Conservation (phyloP, 805 yeast genomes). For the Saccharomycopsis selenospora region DNA sequence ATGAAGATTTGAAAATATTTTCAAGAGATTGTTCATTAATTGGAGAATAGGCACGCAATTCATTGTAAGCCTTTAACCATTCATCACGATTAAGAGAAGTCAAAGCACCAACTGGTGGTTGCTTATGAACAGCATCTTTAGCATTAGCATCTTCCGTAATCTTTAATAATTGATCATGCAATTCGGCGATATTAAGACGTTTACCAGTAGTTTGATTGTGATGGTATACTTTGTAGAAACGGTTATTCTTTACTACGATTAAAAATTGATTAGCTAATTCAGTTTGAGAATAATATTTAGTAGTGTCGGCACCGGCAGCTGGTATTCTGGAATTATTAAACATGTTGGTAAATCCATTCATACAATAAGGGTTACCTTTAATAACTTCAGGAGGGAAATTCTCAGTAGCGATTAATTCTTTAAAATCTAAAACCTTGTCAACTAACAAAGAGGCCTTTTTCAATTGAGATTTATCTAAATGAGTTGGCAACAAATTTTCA, state of each 20-base stretch:
- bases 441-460: constrained; percentile 72
- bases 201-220: constrained; percentile 37
- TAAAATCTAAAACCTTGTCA: constrained; percentile 59
- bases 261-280: constrained; percentile 52
- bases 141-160: constrained; percentile 31
- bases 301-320: constrained; percentile 52
- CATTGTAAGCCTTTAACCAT: constrained; percentile 57
- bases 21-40: constrained; percentile 54
- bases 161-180: constrained; percentile 51
- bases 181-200: constrained; percentile 38
- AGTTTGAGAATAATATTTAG: constrained; percentile 39
- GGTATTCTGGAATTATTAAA: constrained; percentile 87
- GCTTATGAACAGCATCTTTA: constrained; percentile 15
- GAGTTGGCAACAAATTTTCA: constrained; percentile 41
- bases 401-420: constrained; percentile 59
- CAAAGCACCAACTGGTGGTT: constrained; percentile 62
- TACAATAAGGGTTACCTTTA: constrained; percentile 79
- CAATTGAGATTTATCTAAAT: constrained; percentile 55
- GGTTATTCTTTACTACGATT: constrained; percentile 65
- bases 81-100: constrained; percentile 82
- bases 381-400: constrained; percentile 70
- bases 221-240: constrained; percentile 71
- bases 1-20: constrained; percentile 69
- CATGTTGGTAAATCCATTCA: constrained; percentile 89
- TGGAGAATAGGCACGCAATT: constrained; percentile 49